A percentile compares a stretch with the other conserved stretches of the same genome.
phyloP scores from a whole-genome alignment of 2,329 filamentous ascomycete genomes.

The Microascus cirrosus region DNA sequence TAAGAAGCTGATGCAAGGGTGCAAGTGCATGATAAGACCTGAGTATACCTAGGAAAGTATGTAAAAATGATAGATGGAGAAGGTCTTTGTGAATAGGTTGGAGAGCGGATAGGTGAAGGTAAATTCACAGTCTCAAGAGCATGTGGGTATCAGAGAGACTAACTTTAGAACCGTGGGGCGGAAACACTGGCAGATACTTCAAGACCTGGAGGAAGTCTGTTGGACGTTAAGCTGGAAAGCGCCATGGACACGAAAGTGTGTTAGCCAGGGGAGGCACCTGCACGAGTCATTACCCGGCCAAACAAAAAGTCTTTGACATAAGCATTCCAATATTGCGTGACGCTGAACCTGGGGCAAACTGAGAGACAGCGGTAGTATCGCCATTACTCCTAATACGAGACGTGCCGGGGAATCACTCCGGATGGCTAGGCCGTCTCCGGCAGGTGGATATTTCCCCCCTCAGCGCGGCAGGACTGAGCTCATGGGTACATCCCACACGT shows the following conservation, averaged over 20 bases:
- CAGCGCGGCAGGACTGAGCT: conserved; percentile 22
- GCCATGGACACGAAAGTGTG: background rate
- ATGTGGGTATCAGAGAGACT: background rate
- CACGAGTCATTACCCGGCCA: background rate
- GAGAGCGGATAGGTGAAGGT: background rate
- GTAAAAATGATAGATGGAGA: background rate
- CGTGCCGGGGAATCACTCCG: background rate
- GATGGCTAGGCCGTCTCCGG: background rate
- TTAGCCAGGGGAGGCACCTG: background rate
- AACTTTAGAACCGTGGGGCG: background rate
- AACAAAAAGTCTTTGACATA: background rate
- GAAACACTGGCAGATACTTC: background rate
- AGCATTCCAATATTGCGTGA: background rate
- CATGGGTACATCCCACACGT: conserved; percentile 48
- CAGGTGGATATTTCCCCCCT: background rate
- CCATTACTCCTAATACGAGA: background rate
- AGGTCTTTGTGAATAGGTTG: background rate
- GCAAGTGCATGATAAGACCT: background rate
- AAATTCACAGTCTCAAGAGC: background rate
- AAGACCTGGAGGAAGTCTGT: background rate
- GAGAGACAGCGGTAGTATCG: background rate
- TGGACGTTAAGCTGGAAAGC: background rate
- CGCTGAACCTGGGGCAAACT: background rate
- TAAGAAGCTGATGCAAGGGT: background rate
- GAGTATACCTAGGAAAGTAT: background rate